Percentiles rank a stretch among this genome's conserved stretches.
phyloP scores from a whole-genome alignment of 768 basidiomycete genomes.

The Hemileccinum impolitum region DNA sequence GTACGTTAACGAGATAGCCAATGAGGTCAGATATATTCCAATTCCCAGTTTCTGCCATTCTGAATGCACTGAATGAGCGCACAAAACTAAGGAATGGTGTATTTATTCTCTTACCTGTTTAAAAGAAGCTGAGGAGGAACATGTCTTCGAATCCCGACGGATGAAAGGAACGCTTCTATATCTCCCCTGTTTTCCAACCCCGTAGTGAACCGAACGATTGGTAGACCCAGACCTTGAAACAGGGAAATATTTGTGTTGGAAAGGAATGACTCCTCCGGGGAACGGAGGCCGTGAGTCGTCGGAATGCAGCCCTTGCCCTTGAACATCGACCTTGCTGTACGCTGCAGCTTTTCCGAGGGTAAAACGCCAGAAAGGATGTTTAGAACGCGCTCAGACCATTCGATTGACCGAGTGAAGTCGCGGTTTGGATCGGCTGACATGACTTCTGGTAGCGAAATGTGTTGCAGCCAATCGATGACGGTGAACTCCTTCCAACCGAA shows the following conservation, averaged over 20 bases:
- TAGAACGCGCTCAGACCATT: slow-evolving; percentile 79
- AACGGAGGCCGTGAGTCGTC: slow-evolving; percentile 55
- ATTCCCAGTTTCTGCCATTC: slow-evolving; percentile 61
- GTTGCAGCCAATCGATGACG: slow-evolving; percentile 67
- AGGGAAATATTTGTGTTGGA: slow-evolving; percentile 64
- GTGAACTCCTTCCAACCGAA: slow-evolving; percentile 79
- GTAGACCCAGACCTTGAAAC: slow-evolving; percentile 68
- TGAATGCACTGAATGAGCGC: slow-evolving; percentile 22
- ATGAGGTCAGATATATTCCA: slow-evolving; percentile 74
- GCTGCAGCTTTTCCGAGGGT: slow-evolving; percentile 40
- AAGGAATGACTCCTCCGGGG: slow-evolving; percentile 74
- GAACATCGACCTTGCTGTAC: slow-evolving; percentile 38
- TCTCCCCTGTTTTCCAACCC: no score
- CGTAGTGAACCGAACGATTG: slow-evolving; percentile 48
- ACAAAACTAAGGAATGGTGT: neutral
- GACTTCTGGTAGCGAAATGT: slow-evolving; percentile 47
- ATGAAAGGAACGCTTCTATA: no score
- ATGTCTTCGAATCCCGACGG: no score
- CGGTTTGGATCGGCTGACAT: slow-evolving; percentile 26
- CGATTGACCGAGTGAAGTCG: slow-evolving; percentile 58
- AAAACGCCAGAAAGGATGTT: slow-evolving; percentile 52
- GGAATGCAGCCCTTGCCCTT: slow-evolving; percentile 44
- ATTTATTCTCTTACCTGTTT: slow-evolving; percentile 50
- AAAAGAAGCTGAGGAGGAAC: slow-evolving; percentile 40
- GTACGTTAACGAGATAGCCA: slow-evolving; percentile 75